Evolutionary conservation across 2,329 filamentous ascomycete species (phyloP).

Genomic region (Aspergillus nomiae): DNA sequence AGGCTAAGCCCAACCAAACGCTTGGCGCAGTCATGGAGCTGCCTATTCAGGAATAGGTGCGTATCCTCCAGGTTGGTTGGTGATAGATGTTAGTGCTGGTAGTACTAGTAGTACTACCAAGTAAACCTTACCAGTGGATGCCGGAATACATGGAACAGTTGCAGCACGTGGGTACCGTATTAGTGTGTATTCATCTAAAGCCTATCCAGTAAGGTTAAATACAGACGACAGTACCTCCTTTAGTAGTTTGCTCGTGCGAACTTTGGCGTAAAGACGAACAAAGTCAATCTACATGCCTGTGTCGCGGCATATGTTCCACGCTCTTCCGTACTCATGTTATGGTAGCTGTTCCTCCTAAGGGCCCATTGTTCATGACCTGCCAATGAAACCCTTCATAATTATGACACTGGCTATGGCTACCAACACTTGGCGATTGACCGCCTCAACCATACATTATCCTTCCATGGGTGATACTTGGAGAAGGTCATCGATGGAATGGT

Average conservation of each 20-base stretch:
- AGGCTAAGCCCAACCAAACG: neutral
- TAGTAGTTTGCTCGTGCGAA: neutral
- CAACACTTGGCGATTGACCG: neutral
- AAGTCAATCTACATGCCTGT: neutral
- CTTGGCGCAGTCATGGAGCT: slow-evolving; percentile 3
- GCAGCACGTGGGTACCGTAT: neutral
- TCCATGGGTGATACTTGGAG: slow-evolving; percentile 5
- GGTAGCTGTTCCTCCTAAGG: neutral
- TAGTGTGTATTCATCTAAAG: neutral
- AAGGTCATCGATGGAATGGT: slow-evolving; percentile 1
- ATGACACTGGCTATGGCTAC: neutral
- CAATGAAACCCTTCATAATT: neutral
- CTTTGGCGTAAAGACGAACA: neutral
- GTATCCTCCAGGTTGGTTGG: neutral
- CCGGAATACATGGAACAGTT: neutral
- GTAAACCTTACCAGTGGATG: neutral
- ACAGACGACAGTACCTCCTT: neutral
- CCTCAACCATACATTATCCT: neutral
- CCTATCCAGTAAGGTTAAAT: neutral
- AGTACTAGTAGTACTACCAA: neutral
- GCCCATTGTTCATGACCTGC: neutral
- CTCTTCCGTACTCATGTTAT: neutral
- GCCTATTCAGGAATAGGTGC: neutral
- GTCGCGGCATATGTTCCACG: neutral
- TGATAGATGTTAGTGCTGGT: neutral